Conservation (phyloP, 257 asterid species). For the Paraleonurus japonicus region DNA sequence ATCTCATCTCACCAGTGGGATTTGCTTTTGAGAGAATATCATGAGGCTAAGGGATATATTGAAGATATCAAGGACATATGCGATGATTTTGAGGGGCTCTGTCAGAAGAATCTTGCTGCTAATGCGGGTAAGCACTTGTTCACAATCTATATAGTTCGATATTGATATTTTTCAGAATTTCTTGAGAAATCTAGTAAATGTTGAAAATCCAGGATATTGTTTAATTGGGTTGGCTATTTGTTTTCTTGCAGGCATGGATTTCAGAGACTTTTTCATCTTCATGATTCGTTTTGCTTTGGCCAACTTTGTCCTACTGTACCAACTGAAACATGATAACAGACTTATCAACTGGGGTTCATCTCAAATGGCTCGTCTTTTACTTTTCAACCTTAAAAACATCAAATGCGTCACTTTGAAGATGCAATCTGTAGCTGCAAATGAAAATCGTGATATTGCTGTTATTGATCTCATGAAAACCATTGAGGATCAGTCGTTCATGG, state of each 20-base stretch:
- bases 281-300: constrained; percentile 78
- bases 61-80: constrained; percentile 87
- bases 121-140: constrained; percentile 61
- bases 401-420: constrained; percentile 48
- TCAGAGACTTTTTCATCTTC: constrained; percentile 68
- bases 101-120: constrained; percentile 94
- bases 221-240: not conserved
- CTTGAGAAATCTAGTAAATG: not conserved
- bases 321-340: constrained; percentile 25
- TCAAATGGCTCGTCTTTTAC: constrained; percentile 34
- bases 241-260: constrained; percentile 70
- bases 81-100: constrained; percentile 90
- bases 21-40: constrained; percentile 83
- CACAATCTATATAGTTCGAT: not conserved
- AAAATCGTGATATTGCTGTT: constrained; percentile 25
- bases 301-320: constrained; percentile 55
- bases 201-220: too few species aligned
- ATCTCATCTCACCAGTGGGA: constrained; percentile 66
- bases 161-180: not conserved
- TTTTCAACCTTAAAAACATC: constrained; percentile 58
- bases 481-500: constrained; percentile 51
- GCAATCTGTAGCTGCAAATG: constrained; percentile 43
- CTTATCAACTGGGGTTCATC: constrained; percentile 33
- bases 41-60: constrained; percentile 74
- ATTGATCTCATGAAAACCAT: constrained; percentile 30